Evolutionary conservation across 495 filamentous ascomycete genomes (phyloP), one percentile per base, ranked within the genome.

Genomic region (Rostrohypoxylon terebratum): DNA sequence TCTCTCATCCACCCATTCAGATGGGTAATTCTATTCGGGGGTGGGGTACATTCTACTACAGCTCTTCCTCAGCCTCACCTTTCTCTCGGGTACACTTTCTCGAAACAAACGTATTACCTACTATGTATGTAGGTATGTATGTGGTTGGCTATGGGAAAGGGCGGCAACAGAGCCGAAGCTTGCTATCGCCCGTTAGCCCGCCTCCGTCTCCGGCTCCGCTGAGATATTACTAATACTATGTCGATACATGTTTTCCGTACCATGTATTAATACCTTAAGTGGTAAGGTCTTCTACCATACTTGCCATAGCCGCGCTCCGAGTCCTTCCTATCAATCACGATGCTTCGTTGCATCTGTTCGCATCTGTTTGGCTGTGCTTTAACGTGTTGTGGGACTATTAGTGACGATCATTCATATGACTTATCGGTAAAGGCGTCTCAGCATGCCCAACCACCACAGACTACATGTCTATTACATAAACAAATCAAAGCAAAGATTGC

Each of bases 241-340:
- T 63, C 40, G 40, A 23, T 44, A 21, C 20, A 31, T 48, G 6
- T 25, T 53, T 53, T 11, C 33, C 57, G 54, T 55, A 13, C 25
- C 28, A 28, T 28, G 28, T 66, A 34, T 55, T 10, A 4, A 34
- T n/a, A n/a, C 42, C 28, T 18, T 50, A 40, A 33, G 20, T 48
- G 63, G 59, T 44, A 72, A 59, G 50, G 68, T 72, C 58, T 66
- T 72, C 63, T 4, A 71, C 57, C 8, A 13, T 38, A 38, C 7
- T 9, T 38, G 11, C 38, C 58, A 63, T 23, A 42, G 33, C 63
- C 69, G 31, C 42, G 0, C 59, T 55, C 69, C 69, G 64, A 51
- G 36, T 8, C 63, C 58, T 58, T 53, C 33, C 63, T n/a, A 28
- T 48, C 28, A 61, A 66, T 61, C 62, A 42, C 33, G 16, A 62